These are phyloP conservation scores for Colletotrichum endophyticum DNA, from an alignment of 2,329 filamentous ascomycete genomes.

Conservation along the genomic window DNA sequence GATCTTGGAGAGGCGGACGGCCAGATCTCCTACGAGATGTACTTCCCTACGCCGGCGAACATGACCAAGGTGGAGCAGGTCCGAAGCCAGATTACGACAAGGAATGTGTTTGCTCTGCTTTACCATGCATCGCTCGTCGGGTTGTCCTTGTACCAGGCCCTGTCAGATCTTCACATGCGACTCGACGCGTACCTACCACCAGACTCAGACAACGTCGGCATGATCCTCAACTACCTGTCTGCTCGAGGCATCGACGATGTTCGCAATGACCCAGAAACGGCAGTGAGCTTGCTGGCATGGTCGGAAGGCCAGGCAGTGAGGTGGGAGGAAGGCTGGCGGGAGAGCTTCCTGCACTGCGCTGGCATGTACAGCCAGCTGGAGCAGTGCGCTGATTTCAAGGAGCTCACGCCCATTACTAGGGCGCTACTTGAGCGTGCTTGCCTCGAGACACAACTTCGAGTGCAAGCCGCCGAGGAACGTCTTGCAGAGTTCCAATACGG, in stretches of 20 bases:
- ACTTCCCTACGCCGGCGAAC: conserved; percentile 62
- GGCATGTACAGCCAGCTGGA: conserved; percentile 67
- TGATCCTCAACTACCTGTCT: conserved; percentile 66
- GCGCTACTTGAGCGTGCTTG: conserved; percentile 66
- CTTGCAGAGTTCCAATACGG: conserved; percentile 64
- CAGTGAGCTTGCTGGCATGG: conserved; percentile 69
- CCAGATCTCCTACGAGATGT: conserved; percentile 66
- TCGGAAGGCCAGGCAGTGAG: conserved; percentile 65
- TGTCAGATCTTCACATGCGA: conserved; percentile 66
- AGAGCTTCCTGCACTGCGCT: conserved; percentile 70
- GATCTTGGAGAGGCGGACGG: conserved; percentile 52
- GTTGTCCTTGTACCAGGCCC: conserved; percentile 64
- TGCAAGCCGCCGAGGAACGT: conserved; percentile 66
- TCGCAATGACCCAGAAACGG: conserved; percentile 62
- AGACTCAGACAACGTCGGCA: conserved; percentile 60
- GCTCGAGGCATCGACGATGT: conserved; percentile 68
- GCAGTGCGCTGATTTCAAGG: conserved; percentile 58
- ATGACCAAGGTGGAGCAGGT: conserved; percentile 52
- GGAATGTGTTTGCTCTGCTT: conserved; percentile 72
- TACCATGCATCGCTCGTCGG: conserved; percentile 71
- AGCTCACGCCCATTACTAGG: conserved; percentile 65
- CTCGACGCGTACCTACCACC: conserved; percentile 64
- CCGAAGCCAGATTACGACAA: conserved; percentile 67
- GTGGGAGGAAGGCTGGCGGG: conserved; percentile 72
- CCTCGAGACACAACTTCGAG: conserved; percentile 65